Conservation (phyloP, 148 eudicot genomes). For the Vaccinium myrtillus region DNA sequence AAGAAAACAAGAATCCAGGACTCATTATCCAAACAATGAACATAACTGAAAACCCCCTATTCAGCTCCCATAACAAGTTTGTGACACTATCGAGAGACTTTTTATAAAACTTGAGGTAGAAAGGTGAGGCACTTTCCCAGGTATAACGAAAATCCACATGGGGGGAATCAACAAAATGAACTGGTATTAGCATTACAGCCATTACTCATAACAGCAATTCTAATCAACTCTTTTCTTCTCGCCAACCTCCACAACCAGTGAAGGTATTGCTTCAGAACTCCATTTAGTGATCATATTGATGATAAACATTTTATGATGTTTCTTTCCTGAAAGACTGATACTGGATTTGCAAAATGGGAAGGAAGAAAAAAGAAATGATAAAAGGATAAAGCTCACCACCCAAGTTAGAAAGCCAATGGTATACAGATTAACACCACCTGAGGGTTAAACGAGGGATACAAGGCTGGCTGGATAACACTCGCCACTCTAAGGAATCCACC, state of each 20-base stretch:
- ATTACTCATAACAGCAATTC: not conserved
- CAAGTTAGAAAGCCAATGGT: too few relatives aligned
- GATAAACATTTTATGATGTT: not conserved
- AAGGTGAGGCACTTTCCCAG: not conserved
- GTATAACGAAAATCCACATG: not conserved
- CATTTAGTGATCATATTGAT: slow-evolving; percentile 1
- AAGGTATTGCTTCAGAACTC: not conserved
- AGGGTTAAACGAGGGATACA: too few relatives aligned
- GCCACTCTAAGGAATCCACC: too few relatives aligned
- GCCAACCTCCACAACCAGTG: not conserved
- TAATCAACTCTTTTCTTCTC: not conserved
- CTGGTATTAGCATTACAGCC: not conserved
- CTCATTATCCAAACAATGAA: not conserved
- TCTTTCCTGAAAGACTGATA: not conserved
- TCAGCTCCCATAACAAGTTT: not conserved
- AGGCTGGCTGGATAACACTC: too few relatives aligned
- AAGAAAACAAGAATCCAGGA: not conserved
- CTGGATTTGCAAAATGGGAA: too few relatives aligned
- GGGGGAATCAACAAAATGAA: not conserved
- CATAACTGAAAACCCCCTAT: not conserved
- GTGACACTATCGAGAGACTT: not conserved
- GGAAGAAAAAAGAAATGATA: too few relatives aligned
- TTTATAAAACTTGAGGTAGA: not conserved
- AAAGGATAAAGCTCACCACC: too few relatives aligned
- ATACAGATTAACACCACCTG: too few relatives aligned